Base-by-base conservation (phyloP, 1,139 yeast genomes). In the Candida sp. region DNA sequence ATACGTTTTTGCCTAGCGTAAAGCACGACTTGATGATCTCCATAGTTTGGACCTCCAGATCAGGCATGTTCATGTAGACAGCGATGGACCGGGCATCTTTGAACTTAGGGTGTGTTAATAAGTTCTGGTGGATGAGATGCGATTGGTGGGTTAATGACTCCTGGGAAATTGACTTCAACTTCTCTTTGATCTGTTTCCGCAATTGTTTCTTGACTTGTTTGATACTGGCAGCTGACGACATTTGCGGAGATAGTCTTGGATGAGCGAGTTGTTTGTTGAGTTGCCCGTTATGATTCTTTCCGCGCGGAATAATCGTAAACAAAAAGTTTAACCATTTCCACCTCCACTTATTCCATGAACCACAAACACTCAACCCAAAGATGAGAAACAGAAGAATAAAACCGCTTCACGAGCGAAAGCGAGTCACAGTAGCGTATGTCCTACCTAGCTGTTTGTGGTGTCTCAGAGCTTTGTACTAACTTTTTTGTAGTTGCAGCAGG, bases 61-160 rank as follows among this genome's bases (percentile, higher is more conserved):
- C 59, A 1, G 85, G 86, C 89, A 89, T 84, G 63, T 79, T 84
- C 85, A 88, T 80, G 59, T 81, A 89, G 32, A 86, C 61, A 0
- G 86, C 96, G 1, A 90, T 66, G 8, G 65, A 72, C n/a, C 61
- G 60, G 1, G 91, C 83, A 1, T 58, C 48, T 46, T 66, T 56
- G 58, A 84, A 84, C 42, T 65, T 69, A 0, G 75, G 73, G 37
- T 74, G 63, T 1, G 54, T 41, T 6, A 68, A 47, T n/a, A 85
- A 57, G 2, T 59, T 61, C 0, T 58, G 52, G 3, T 69, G 62
- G 4, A 79, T 67, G 12, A 57, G 35, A 2, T 46, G 49, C 1
- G 73, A 67, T 54, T 69, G 73, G 5, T 9, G 1, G 1, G 32
- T 30, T 26, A 69, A 49, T 1, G 58, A 51, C 7, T 59, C 61